Conservation (phyloP, 2,329 filamentous ascomycete species). For the Trichoderma lentiforme region DNA sequence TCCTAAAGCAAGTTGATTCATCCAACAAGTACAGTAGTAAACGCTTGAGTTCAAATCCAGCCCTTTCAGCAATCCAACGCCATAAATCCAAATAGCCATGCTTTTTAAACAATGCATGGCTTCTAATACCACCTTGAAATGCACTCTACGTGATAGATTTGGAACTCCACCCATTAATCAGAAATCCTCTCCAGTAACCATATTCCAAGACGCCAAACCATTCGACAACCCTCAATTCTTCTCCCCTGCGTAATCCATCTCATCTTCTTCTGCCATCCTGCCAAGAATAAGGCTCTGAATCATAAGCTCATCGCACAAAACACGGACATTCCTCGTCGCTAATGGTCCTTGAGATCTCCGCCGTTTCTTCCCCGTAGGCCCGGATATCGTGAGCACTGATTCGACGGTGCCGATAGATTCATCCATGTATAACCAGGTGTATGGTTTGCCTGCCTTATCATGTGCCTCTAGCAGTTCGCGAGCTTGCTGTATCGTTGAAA, state of each 20-base stretch:
- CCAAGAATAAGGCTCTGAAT: conserved; percentile 91
- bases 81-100: background rate
- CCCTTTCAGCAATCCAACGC: background rate
- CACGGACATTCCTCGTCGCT: conserved; percentile 53
- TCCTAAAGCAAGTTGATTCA: background rate
- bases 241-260: conserved; percentile 30
- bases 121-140: background rate
- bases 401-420: conserved; percentile 55
- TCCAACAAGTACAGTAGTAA: background rate
- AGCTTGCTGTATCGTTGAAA: conserved; percentile 63
- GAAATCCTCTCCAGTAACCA: background rate
- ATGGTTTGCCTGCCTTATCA: conserved; percentile 47
- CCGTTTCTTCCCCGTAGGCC: conserved; percentile 40
- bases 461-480: conserved; percentile 53
- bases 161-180: background rate
- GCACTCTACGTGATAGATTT: background rate
- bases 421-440: conserved; percentile 79
- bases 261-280: conserved; percentile 64
- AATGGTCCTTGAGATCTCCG: conserved; percentile 30
- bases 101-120: background rate
- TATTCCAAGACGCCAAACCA: background rate
- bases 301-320: conserved; percentile 81
- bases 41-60: background rate
- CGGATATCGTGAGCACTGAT: conserved; percentile 41
- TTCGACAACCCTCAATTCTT: background rate